Evolutionary conservation across 108 stramenopile genomes (phyloP).

Genomic region (Cylindrotheca fusiformis): DNA sequence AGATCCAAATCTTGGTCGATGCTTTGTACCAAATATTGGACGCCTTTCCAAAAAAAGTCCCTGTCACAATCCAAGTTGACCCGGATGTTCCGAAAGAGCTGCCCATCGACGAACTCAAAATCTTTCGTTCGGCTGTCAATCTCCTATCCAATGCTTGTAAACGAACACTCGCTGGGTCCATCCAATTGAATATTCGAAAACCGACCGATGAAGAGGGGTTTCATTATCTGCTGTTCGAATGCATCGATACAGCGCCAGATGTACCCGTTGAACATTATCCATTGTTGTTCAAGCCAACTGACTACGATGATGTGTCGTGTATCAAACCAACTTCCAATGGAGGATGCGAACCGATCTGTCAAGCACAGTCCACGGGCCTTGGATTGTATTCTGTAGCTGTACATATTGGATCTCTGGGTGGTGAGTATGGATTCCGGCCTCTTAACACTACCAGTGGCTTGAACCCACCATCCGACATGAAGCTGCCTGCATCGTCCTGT

Average conservation of each 20-base stretch:
- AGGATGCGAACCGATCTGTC: neutral
- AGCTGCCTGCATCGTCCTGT: slow-evolving; percentile 7
- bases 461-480: slow-evolving; percentile 11
- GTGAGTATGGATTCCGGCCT: slow-evolving; percentile 38
- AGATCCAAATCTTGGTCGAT: too few species aligned
- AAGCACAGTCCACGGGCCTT: slow-evolving; percentile 15
- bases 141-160: slow-evolving; percentile 67
- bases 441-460: neutral
- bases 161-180: slow-evolving; percentile 42
- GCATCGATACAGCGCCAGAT: slow-evolving; percentile 67
- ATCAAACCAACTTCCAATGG: neutral
- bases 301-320: slow-evolving; percentile 37
- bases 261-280: slow-evolving; percentile 49
- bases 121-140: slow-evolving; percentile 69
- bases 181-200: slow-evolving; percentile 38
- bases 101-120: slow-evolving; percentile 52
- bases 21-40: too few species aligned
- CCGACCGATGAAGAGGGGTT: slow-evolving; percentile 2
- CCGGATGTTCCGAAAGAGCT: slow-evolving; percentile 40
- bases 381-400: slow-evolving; percentile 61
- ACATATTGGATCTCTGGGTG: slow-evolving; percentile 50
- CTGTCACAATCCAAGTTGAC: slow-evolving; percentile 45
- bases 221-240: slow-evolving; percentile 42
- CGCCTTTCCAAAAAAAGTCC: slow-evolving; percentile 59
- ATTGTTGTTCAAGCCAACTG: slow-evolving; percentile 50